These are phyloP conservation scores for Diplodia intermedia DNA, from an alignment of 2,329 filamentous ascomycete genomes.

Conservation along the genomic window DNA sequence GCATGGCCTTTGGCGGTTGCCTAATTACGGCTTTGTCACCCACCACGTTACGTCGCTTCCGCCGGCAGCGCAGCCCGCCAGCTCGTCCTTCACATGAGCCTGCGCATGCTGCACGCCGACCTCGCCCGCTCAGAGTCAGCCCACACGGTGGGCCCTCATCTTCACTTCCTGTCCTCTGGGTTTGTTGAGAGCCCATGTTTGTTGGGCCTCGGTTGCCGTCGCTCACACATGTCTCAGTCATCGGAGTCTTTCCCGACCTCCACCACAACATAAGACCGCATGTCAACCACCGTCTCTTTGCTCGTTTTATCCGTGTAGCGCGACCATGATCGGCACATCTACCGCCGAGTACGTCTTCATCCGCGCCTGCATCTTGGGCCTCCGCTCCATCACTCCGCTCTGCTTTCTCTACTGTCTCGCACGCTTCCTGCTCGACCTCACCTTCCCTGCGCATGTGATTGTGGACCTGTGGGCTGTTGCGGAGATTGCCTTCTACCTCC, in stretches of 20 bases:
- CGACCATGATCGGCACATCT: slow-evolving; percentile 51
- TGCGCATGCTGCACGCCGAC: too few relatives aligned
- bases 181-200: neutral
- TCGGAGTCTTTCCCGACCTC: too few relatives aligned
- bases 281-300: neutral
- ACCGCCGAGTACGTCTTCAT: slow-evolving; percentile 54
- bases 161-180: neutral
- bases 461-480: slow-evolving; percentile 55
- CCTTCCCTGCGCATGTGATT: slow-evolving; percentile 38
- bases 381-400: slow-evolving; percentile 60
- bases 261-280: neutral
- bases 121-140: neutral
- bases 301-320: neutral
- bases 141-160: neutral
- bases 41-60: too few relatives aligned
- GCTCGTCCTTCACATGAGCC: too few relatives aligned
- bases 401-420: slow-evolving; percentile 55
- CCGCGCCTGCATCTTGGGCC: slow-evolving; percentile 54
- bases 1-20: too few relatives aligned
- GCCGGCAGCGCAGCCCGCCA: too few relatives aligned
- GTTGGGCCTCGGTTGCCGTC: neutral
- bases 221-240: neutral
- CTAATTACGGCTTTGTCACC: too few relatives aligned
- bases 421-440: slow-evolving; percentile 44
- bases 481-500: slow-evolving; percentile 63